These are phyloP conservation scores for Acacia acuminata DNA, from an alignment of 306 rosid species.

Conservation along the genomic window DNA sequence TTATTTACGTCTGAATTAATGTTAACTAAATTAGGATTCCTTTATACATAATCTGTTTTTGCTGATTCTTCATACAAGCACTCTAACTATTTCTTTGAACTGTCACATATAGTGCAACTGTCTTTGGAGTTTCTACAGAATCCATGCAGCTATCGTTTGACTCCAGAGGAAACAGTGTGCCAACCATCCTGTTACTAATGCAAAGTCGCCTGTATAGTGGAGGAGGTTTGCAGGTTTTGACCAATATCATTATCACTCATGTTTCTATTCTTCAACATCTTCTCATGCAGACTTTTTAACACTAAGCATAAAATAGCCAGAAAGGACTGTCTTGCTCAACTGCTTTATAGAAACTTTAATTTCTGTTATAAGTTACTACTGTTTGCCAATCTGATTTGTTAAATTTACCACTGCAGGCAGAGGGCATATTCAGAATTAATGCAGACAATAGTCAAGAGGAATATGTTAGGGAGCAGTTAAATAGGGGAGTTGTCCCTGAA, in stretches of 20 bases:
- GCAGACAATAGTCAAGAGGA: slow-evolving; percentile 78
- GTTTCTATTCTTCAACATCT: neutral
- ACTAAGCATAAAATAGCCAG: neutral
- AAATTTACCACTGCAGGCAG: slow-evolving; percentile 49
- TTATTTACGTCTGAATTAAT: neutral
- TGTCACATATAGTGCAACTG: slow-evolving; percentile 56
- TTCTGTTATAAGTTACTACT: neutral
- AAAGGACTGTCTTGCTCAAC: neutral
- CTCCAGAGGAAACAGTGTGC: slow-evolving; percentile 78
- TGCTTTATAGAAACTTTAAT: neutral
- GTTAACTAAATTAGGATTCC: neutral
- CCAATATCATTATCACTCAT: neutral
- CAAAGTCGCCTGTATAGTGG: slow-evolving; percentile 65
- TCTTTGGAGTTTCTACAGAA: slow-evolving; percentile 85
- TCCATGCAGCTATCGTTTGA: slow-evolving; percentile 83
- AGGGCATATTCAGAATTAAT: slow-evolving; percentile 82
- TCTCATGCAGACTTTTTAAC: slow-evolving; percentile 5
- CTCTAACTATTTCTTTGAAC: slow-evolving; percentile 12
- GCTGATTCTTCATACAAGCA: neutral
- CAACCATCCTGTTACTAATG: slow-evolving; percentile 78
- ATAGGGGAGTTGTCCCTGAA: slow-evolving; percentile 66
- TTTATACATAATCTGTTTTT: slow-evolving; percentile 13
- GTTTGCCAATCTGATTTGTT: neutral
- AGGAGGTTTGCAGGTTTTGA: slow-evolving; percentile 75
- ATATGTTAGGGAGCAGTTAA: slow-evolving; percentile 62